Conservation (phyloP, 2,329 filamentous ascomycete genomes). For the Fusarium buharicum region DNA sequence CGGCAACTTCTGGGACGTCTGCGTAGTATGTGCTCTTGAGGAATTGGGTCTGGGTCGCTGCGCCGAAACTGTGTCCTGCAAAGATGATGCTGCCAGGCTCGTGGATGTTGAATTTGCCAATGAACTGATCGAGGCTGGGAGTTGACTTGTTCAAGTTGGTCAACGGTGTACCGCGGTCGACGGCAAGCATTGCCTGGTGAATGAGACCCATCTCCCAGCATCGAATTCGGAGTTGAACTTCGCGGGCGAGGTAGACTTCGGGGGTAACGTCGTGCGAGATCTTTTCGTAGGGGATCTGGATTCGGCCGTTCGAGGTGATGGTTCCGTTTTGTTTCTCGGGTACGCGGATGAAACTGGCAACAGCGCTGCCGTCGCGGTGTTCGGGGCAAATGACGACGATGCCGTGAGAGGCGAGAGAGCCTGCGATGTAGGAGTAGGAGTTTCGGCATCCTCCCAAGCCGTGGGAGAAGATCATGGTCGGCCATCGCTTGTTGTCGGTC, state of each 20-base stretch:
- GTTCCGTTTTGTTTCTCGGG: constrained; percentile 58
- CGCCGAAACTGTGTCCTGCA: constrained; percentile 84
- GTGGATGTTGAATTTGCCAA: constrained; percentile 71
- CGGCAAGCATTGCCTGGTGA: constrained; percentile 72
- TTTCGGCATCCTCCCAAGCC: constrained; percentile 84
- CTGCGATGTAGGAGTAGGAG: constrained; percentile 84
- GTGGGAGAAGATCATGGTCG: constrained; percentile 87
- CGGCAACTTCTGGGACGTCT: constrained; percentile 56
- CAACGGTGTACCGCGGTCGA: constrained; percentile 66
- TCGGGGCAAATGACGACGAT: constrained; percentile 84
- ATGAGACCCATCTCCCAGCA: constrained; percentile 81
- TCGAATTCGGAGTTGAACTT: constrained; percentile 78
- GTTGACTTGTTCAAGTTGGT: constrained; percentile 65
- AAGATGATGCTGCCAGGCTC: constrained; percentile 78
- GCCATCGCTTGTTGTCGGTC: constrained; percentile 69
- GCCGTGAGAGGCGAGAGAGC: constrained; percentile 82
- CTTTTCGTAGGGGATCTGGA: constrained; percentile 59
- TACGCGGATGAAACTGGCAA: constrained; percentile 76
- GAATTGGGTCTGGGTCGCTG: constrained; percentile 77
- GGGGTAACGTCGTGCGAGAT: constrained; percentile 71
- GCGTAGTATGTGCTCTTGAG: constrained; percentile 82
- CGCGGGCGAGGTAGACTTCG: constrained; percentile 73
- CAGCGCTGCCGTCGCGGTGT: constrained; percentile 83
- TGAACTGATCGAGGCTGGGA: constrained; percentile 67
- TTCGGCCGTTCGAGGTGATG: constrained; percentile 43